Evolutionary conservation across 2,329 filamentous ascomycete genomes (phyloP).

Genomic region (Dactylellina leptospora): DNA sequence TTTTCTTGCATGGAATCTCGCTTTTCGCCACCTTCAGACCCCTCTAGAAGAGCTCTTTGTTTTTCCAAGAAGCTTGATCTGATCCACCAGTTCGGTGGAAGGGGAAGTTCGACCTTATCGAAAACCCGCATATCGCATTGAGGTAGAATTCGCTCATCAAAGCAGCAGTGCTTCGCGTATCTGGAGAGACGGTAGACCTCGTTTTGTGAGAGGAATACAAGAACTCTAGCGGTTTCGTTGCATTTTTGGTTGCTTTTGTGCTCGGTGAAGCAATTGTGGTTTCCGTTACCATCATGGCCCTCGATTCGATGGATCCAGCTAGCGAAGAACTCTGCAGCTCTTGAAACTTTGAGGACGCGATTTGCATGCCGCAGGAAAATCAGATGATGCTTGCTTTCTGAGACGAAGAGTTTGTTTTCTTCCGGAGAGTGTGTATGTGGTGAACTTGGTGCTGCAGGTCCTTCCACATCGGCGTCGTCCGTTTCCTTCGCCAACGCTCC

Average conservation of each 20-base stretch:
- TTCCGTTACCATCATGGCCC: constrained; percentile 17
- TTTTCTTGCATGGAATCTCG: neutral
- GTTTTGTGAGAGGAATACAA: constrained; percentile 46
- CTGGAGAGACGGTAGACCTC: constrained; percentile 18
- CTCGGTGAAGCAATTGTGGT: constrained; percentile 37
- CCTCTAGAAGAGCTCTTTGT: neutral
- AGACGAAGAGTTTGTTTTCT: neutral
- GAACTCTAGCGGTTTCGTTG: constrained; percentile 31
- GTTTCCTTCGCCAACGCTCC: neutral
- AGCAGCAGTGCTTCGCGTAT: constrained; percentile 23
- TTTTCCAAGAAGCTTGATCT: neutral
- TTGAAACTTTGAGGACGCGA: constrained; percentile 11
- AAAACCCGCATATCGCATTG: constrained; percentile 21
- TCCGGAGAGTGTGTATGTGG: neutral
- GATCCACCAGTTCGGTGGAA: constrained; percentile 45
- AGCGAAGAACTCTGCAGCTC: constrained; percentile 20
- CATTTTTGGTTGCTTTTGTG: neutral
- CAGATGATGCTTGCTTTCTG: neutral
- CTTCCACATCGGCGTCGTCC: neutral
- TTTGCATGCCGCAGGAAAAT: constrained; percentile 22
- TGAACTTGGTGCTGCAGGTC: neutral
- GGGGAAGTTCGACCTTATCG: constrained; percentile 41
- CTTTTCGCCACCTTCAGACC: neutral
- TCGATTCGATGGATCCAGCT: constrained; percentile 27
- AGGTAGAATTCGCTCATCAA: constrained; percentile 24